Percentiles rank a stretch among this genome's conserved stretches.
Evolutionary conservation across 176 grass and related monocot genomes (phyloP).

Genomic region (Echinochloa phyllopogon): DNA sequence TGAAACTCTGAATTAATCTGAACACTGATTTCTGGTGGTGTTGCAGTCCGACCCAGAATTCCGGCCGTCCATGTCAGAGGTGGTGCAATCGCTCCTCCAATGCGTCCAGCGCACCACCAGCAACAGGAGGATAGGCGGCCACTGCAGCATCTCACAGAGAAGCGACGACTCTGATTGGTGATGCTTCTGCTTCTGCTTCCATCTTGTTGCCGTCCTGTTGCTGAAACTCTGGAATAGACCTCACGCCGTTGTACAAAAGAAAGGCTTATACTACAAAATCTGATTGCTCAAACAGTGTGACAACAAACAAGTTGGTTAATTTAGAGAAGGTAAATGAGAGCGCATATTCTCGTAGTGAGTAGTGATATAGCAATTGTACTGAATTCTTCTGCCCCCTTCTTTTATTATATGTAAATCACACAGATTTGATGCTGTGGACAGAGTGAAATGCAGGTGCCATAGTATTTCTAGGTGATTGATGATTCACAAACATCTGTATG

Average conservation of each 20-base stretch:
- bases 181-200: slow-evolving; percentile 2
- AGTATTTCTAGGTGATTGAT: background rate
- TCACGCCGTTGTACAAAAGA: slow-evolving; percentile 18
- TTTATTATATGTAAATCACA: slow-evolving; percentile 23
- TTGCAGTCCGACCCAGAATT: slow-evolving; percentile 72
- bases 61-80: slow-evolving; percentile 86
- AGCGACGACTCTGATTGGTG: slow-evolving; percentile 78
- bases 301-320: slow-evolving; percentile 32
- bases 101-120: slow-evolving; percentile 62
- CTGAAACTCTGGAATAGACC: background rate
- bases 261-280: slow-evolving; percentile 1
- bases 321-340: slow-evolving; percentile 39
- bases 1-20: slow-evolving; percentile 1
- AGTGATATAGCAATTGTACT: slow-evolving; percentile 15
- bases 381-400: background rate
- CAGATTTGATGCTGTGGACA: slow-evolving; percentile 23
- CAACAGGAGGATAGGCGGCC: slow-evolving; percentile 55
- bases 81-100: slow-evolving; percentile 63
- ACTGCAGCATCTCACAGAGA: slow-evolving; percentile 47
- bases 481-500: background rate
- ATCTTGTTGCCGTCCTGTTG: background rate
- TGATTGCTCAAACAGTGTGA: slow-evolving; percentile 24
- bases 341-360: slow-evolving; percentile 6
- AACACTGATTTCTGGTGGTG: slow-evolving; percentile 7
- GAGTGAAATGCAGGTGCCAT: background rate